A percentile compares a stretch with the other conserved stretches of the same genome.
Conservation (phyloP, 768 basidiomycete genomes). For the Sporobolomyces pararoseus region DNA sequence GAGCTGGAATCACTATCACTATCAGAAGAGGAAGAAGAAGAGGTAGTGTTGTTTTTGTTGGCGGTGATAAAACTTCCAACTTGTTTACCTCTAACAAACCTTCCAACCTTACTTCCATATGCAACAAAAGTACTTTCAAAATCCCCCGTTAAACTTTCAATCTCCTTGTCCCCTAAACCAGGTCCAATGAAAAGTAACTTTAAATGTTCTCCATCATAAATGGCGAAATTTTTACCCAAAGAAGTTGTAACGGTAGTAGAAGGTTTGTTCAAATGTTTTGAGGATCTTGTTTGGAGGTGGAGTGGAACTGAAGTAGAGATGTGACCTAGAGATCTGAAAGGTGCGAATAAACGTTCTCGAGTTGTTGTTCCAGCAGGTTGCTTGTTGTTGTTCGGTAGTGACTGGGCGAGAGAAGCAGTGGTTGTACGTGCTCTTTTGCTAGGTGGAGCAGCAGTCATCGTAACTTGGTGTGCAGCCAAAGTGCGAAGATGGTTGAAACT, state of each 20-base stretch:
- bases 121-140: conserved; percentile 81
- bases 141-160: conserved; percentile 73
- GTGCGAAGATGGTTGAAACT: background rate
- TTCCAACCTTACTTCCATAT: conserved; percentile 64
- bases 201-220: conserved; percentile 97
- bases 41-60: too few relatives aligned
- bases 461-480: background rate
- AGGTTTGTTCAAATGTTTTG: conserved; percentile 79
- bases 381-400: background rate
- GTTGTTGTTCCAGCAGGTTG: background rate
- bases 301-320: conserved; percentile 89
- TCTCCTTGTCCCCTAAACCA: conserved; percentile 67
- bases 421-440: background rate
- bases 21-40: too few relatives aligned
- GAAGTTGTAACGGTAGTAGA: conserved; percentile 79
- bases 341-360: conserved; percentile 63
- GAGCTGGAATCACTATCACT: background rate
- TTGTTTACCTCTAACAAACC: conserved; percentile 85
- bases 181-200: conserved; percentile 85
- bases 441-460: background rate
- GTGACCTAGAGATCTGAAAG: conserved; percentile 91
- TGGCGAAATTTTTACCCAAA: conserved; percentile 81
- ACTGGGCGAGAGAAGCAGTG: background rate
- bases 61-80: conserved; percentile 54
- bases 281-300: conserved; percentile 74